Percentiles rank a stretch among this genome's conserved stretches.
These are phyloP conservation scores for Hericium alpestre DNA, from an alignment of 768 basidiomycete genomes.

Conservation along the genomic window DNA sequence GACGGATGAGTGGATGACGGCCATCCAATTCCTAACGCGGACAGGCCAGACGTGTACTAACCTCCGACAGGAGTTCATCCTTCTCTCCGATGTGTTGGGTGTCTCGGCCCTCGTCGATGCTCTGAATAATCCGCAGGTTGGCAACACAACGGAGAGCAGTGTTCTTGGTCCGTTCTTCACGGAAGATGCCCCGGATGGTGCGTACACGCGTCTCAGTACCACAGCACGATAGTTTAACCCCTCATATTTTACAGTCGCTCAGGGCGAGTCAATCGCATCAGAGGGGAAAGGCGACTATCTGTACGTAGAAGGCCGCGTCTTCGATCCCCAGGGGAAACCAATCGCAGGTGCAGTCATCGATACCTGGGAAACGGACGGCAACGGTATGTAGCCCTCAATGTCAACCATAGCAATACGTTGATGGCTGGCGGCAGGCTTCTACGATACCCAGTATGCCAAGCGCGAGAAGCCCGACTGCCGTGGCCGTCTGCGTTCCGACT, in stretches of 20 bases:
- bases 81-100: slow-evolving; percentile 76
- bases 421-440: slow-evolving; percentile 17
- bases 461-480: slow-evolving; percentile 60
- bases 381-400: slow-evolving; percentile 28
- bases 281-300: slow-evolving; percentile 82
- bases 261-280: slow-evolving; percentile 72
- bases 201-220: slow-evolving; percentile 11
- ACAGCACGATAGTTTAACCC: background rate
- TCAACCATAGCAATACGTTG: slow-evolving; percentile 3
- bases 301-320: slow-evolving; percentile 65
- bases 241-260: slow-evolving; percentile 32
- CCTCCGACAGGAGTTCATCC: slow-evolving; percentile 61
- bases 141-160: slow-evolving; percentile 59
- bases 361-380: slow-evolving; percentile 74
- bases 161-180: slow-evolving; percentile 81
- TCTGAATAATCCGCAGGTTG: slow-evolving; percentile 56
- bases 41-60: slow-evolving; percentile 66
- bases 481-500: slow-evolving; percentile 47
- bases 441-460: slow-evolving; percentile 42
- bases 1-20: slow-evolving; percentile 77
- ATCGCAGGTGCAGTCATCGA: slow-evolving; percentile 59
- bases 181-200: slow-evolving; percentile 64
- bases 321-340: slow-evolving; percentile 49
- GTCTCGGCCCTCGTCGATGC: slow-evolving; percentile 69
- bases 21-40: slow-evolving; percentile 69